Evolutionary conservation across 2,329 filamentous ascomycete species (phyloP).

Genomic region (Trichoderma hamatum): DNA sequence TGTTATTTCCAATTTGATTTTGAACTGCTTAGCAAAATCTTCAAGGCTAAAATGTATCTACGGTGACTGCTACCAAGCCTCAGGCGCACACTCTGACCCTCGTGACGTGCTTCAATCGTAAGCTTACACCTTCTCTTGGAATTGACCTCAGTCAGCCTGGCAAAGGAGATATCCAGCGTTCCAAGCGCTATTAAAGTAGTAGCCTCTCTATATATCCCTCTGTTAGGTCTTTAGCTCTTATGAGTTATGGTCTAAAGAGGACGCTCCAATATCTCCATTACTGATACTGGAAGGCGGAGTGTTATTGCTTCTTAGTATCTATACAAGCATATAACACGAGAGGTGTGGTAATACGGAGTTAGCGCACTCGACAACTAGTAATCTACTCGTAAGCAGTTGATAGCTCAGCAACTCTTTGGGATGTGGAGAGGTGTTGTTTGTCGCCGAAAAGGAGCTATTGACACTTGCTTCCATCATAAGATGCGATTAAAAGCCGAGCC

Average conservation of each 20-base stretch:
- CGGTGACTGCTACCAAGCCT: neutral
- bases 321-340: neutral
- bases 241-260: neutral
- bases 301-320: neutral
- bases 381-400: neutral
- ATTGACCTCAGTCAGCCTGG: neutral
- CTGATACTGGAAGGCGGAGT: neutral
- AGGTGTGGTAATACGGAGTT: neutral
- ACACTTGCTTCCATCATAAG: neutral
- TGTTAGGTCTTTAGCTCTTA: neutral
- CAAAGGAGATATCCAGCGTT: neutral
- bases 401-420: neutral
- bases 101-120: slow-evolving; percentile 1
- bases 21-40: neutral
- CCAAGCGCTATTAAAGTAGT: neutral
- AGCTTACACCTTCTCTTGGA: neutral
- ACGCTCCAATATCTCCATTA: neutral
- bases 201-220: no score
- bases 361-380: neutral
- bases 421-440: neutral
- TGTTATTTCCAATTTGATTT: neutral
- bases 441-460: neutral
- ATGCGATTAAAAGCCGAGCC: neutral
- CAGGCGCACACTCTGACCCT: neutral
- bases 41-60: neutral